Conservation (phyloP, 2,329 filamentous ascomycete genomes). For the Colletotrichum graminicola region DNA sequence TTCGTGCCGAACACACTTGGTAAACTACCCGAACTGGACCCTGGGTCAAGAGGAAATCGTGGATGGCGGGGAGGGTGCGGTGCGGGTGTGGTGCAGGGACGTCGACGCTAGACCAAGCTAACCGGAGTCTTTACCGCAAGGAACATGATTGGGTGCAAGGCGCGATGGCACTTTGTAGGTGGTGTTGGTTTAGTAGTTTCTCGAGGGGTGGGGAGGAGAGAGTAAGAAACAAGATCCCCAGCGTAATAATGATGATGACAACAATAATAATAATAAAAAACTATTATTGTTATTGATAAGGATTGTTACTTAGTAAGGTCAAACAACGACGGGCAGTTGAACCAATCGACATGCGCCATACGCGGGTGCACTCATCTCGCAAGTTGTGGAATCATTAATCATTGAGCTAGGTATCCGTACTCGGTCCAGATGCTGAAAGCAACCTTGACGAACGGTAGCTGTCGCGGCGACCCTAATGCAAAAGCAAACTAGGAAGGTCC, state of each 20-base stretch:
- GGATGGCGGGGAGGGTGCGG: constrained; percentile 4
- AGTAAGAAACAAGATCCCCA: background rate
- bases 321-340: background rate
- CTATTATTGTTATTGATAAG: too few relatives aligned
- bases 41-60: constrained; percentile 14
- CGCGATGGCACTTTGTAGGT: background rate
- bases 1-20: background rate
- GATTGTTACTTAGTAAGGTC: background rate
- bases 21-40: background rate
- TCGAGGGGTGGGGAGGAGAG: background rate
- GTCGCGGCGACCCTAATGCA: too few relatives aligned
- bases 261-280: background rate
- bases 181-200: background rate
- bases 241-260: too few relatives aligned
- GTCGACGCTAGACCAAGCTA: background rate
- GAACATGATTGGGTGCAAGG: constrained; percentile 13
- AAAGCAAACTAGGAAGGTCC: too few relatives aligned
- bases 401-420: background rate
- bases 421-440: background rate
- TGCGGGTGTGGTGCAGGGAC: constrained; percentile 24
- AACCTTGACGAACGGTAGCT: background rate
- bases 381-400: constrained; percentile 8
- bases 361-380: constrained; percentile 18
- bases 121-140: constrained; percentile 23
- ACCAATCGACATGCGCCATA: constrained; percentile 16